Base-by-base conservation (phyloP, 2,329 filamentous ascomycete species). In the Aspergillus japonicus region DNA sequence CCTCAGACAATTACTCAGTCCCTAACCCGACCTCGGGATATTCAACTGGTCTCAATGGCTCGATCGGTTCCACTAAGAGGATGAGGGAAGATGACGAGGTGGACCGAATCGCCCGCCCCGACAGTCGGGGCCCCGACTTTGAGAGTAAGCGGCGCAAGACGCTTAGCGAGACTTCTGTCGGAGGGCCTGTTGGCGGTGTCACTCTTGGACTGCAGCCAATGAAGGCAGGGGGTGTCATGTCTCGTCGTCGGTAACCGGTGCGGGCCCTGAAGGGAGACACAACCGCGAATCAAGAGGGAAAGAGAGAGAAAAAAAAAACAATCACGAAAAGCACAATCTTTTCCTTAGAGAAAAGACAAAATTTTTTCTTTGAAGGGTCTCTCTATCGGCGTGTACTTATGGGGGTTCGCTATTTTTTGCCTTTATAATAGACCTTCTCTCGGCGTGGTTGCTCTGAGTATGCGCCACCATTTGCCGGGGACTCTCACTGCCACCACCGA, bases 131-230 rank as follows among this genome's bases (percentile, higher is more conserved):
- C 39, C 84, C 84, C 49, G 85, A 88, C 49, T 80, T 89, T 50
- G 82, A 83, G 23, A 76, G 89, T 60, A 96, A 96, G 80, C 87
- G 92, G 66, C 87, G 91, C 64, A 94, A 93, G 81, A 93, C 90
- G 0, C 82, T 90, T 66, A 84, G 86, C 63, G 87, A 91, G 67
- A 79, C 82, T 11, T 72, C 71, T 5, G 77, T 83, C 47, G 80
- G 81, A 39, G 78, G 78, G 44, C 73, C 78, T 39, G 72, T 81
- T 23, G 75, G 75, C 16, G 75, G 75, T 5, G 67, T 75, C 10
- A 69, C 75, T 51, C 63, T 76, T 53, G 71, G 68, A 54, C 71
- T 77, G 65, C 79, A 78, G 64, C 78, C 72, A 42, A 76, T 79
- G 71, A 80, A 77, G 64, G 77, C 74, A n/a, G 75, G 72, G 49